Conservation (phyloP, 345 rosid species). For the Salix purpurea region DNA sequence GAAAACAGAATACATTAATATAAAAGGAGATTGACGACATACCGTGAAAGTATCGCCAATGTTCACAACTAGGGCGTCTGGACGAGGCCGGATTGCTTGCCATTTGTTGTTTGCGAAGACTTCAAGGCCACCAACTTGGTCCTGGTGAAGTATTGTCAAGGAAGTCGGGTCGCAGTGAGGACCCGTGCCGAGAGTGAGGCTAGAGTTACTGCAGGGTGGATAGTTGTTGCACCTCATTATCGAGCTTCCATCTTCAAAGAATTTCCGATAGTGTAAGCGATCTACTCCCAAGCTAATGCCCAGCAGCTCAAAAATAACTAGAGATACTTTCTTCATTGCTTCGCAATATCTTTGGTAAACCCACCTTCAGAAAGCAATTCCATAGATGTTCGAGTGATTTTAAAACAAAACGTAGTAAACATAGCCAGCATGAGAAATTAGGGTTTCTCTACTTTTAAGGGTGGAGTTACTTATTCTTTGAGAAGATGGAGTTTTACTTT, state of each 20-base stretch:
- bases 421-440: neutral
- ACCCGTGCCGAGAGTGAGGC: slow-evolving; percentile 74
- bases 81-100: slow-evolving; percentile 57
- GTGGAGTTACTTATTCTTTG: no score
- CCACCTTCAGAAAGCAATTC: slow-evolving; percentile 24
- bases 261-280: slow-evolving; percentile 25
- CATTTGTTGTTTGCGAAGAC: slow-evolving; percentile 56
- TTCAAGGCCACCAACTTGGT: slow-evolving; percentile 72
- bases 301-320: slow-evolving; percentile 41
- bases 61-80: slow-evolving; percentile 58
- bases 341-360: slow-evolving; percentile 49
- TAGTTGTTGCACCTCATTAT: slow-evolving; percentile 65
- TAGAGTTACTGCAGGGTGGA: slow-evolving; percentile 56
- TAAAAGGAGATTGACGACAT: neutral
- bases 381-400: neutral
- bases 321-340: slow-evolving; percentile 40
- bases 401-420: neutral
- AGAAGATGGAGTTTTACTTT: no score
- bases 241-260: slow-evolving; percentile 54
- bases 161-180: slow-evolving; percentile 85
- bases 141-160: slow-evolving; percentile 80
- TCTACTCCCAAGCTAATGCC: slow-evolving; percentile 50
- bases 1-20: neutral
- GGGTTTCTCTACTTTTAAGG: no score
- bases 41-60: slow-evolving; percentile 85